Percentiles rank a stretch among this genome's conserved stretches.
Evolutionary conservation across 2,329 filamentous ascomycete species (phyloP).

Genomic region (Fulvia fulva): DNA sequence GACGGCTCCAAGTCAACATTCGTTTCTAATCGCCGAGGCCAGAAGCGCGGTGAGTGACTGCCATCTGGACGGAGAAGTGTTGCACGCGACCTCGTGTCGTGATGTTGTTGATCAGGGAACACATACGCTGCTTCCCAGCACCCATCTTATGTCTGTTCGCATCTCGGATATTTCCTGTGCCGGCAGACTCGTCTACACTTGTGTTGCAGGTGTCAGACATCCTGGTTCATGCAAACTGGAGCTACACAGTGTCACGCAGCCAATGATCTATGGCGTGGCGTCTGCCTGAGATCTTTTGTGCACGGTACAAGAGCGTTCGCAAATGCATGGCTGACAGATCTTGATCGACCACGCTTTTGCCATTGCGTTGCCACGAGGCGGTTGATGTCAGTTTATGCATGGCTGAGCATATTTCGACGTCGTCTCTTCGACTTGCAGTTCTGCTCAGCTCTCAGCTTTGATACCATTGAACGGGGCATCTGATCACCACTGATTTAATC

Average conservation of each 20-base stretch:
- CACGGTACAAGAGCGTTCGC: not conserved
- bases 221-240: not conserved
- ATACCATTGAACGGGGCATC: not conserved
- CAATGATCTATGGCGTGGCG: not conserved
- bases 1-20: not conserved
- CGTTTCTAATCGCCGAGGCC: not conserved
- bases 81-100: not conserved
- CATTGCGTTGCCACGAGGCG: not conserved
- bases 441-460: not conserved
- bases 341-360: not conserved
- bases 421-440: not conserved
- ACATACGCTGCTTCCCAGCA: not conserved
- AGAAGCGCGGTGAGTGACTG: not conserved
- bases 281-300: not conserved
- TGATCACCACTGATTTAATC: too few relatives aligned
- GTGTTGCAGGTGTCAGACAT: not conserved
- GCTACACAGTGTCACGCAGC: not conserved
- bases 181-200: not conserved
- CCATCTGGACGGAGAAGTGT: not conserved
- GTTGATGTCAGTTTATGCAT: not conserved
- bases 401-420: constrained; percentile 1
- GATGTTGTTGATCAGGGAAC: not conserved
- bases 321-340: not conserved
- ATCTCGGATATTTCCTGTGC: not conserved
- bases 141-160: not conserved